Base-by-base conservation (phyloP, 495 filamentous ascomycete genomes). In the Beverwykella pulmonaria region DNA sequence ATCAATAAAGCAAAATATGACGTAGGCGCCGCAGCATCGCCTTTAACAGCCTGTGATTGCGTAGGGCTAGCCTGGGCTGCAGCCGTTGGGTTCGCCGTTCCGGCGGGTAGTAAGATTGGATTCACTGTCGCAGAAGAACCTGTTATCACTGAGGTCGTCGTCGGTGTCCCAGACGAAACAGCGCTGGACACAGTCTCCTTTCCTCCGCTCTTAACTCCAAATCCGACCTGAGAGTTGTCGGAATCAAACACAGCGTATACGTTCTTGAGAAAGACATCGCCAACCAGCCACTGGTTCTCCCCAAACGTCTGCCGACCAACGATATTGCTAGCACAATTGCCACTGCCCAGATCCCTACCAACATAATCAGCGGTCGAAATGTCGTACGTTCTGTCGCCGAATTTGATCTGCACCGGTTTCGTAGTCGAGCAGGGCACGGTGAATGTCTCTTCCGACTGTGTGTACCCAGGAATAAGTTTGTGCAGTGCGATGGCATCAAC, bases 171-270 rank as follows among this genome's bases (percentile, higher is more conserved):
- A 9, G 57, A 5, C 17, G 57, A 20, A 19, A 19, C 9, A 1
- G 29, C 39, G 23, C n/a, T 53, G 30, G 19, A 17, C 34, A n/a
- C 27, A 0, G 17, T n/a, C 14, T 39, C 29, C 10, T 30, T 30
- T 34, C 26, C 41, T 4, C 17, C 39, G 1, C 41, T 29, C 59
- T 70, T 73, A 29, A 67, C 59, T 1, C 70, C 70, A 53, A 73
- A 70, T 17, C 70, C 70, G 19, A 75, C 59, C 23, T 65, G 54
- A 12, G 41, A 36, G 1, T 63, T 54, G 9, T 75, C 90, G 39
- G 82, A 84, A 74, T 96, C 92, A 70, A 95, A 95, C 22, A 94
- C 87, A 23, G 84, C 78, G 77, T 94, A 94, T n/a, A 95, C 91
- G 67, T 95, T 94, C 78, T 95, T 96, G 61, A 96, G 75, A 69